phyloP scores from a whole-genome alignment of 2,329 filamentous ascomycete genomes.

The Chrysosporium keratinophilum region DNA sequence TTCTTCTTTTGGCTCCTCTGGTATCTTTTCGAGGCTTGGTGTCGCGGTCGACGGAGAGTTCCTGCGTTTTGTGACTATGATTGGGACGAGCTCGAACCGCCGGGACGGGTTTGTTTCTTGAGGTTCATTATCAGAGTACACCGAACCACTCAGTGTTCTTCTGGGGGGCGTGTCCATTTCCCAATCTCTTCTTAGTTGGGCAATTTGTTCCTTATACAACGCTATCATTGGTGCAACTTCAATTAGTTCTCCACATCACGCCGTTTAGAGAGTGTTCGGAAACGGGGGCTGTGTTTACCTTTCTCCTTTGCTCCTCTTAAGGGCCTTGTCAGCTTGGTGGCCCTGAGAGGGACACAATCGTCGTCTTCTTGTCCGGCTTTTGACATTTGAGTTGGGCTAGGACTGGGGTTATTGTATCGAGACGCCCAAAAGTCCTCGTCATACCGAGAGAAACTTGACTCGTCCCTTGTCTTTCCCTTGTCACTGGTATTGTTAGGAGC shows the following conservation, averaged over 20 bases:
- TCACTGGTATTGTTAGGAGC: not conserved
- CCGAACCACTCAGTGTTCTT: not conserved
- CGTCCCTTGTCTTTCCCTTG: not conserved
- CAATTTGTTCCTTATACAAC: too few species aligned
- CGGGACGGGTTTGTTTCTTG: not conserved
- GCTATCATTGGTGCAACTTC: too few species aligned
- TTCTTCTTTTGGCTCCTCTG: not conserved
- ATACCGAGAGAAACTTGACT: not conserved
- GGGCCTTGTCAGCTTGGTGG: not conserved
- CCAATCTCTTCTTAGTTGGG: too few species aligned
- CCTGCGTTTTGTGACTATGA: not conserved
- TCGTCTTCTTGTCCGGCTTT: not conserved
- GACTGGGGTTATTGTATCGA: not conserved
- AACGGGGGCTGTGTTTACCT: not conserved
- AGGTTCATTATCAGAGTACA: not conserved
- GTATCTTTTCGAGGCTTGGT: not conserved
- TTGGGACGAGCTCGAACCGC: too few species aligned
- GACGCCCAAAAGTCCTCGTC: not conserved
- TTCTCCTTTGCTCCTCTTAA: not conserved
- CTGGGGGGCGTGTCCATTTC: not conserved
- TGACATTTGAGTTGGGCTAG: constrained; percentile 2
- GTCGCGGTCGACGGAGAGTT: too few species aligned
- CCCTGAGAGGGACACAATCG: not conserved
- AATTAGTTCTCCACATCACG: too few species aligned
- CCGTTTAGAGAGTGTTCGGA: too few species aligned